A percentile compares a stretch with the other conserved stretches of the same genome.
Conservation (phyloP, 139 green algal genomes). For the Micractinium conductrix region DNA sequence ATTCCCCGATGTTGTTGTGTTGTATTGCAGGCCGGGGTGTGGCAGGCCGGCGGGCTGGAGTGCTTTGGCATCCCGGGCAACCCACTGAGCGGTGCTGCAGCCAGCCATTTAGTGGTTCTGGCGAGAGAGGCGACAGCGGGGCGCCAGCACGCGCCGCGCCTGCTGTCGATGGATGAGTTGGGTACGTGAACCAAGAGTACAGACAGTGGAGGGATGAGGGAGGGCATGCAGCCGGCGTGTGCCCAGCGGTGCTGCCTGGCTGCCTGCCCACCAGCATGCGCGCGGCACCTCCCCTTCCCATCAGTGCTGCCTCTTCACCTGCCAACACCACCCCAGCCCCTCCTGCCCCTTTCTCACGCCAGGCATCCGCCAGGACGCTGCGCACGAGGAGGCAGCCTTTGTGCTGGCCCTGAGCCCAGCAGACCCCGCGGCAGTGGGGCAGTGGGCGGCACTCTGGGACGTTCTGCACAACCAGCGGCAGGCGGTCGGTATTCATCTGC, state of each 20-base stretch:
- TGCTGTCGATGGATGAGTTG: background rate
- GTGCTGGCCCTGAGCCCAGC: too few species aligned
- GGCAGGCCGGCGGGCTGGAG: background rate
- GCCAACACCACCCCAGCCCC: background rate
- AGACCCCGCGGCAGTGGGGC: background rate
- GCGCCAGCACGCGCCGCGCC: background rate
- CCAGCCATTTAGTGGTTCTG: background rate
- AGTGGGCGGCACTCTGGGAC: background rate
- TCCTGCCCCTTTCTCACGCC: background rate
- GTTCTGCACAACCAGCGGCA: background rate
- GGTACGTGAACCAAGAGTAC: too few species aligned
- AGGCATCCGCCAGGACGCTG: background rate
- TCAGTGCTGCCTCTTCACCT: background rate
- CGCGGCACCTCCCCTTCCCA: background rate
- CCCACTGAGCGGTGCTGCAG: background rate
- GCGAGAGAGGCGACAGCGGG: background rate
- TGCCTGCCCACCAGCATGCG: background rate
- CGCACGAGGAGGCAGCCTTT: background rate
- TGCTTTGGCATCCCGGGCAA: slow-evolving; percentile 14
- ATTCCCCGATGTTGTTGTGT: too few species aligned
- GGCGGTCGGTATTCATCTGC: background rate
- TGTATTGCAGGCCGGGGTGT: background rate
- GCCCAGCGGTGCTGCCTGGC: too few species aligned
- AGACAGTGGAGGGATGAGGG: too few species aligned
- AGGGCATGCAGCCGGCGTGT: too few species aligned